Conservation (phyloP, 495 filamentous ascomycete species). For the Oidiodendron maius region DNA sequence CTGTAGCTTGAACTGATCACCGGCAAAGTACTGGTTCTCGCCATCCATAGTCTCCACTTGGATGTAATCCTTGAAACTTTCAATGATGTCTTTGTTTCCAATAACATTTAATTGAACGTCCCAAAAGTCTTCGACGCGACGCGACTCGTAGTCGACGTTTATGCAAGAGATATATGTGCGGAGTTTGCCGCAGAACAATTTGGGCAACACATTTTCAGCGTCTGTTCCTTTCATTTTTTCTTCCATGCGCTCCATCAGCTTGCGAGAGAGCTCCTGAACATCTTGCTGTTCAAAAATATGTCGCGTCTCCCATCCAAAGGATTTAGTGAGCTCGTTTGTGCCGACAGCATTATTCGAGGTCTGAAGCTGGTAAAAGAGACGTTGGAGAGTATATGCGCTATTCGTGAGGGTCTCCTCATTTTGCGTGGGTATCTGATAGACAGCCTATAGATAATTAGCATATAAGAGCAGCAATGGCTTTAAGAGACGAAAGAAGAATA, state of each 20-base stretch:
- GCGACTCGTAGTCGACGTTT: slow-evolving; percentile 95
- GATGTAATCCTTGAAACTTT: slow-evolving; percentile 94
- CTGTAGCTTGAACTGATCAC: slow-evolving; percentile 81
- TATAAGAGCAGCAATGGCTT: background rate
- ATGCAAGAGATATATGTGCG: slow-evolving; percentile 99
- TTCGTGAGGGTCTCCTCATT: slow-evolving; percentile 73
- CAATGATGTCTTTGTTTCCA: slow-evolving; percentile 84
- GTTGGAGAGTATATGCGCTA: slow-evolving; percentile 89
- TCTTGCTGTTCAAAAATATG: slow-evolving; percentile 99
- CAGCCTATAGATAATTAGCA: slow-evolving; percentile 53
- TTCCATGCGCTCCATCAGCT: slow-evolving; percentile 94
- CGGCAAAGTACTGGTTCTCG: slow-evolving; percentile 96
- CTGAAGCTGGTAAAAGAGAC: slow-evolving; percentile 91
- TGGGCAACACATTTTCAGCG: slow-evolving; percentile 84
- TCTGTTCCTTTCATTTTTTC: slow-evolving; percentile 96
- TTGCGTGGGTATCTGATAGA: slow-evolving; percentile 92
- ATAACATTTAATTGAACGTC: slow-evolving; percentile 96
- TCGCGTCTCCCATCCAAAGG: slow-evolving; percentile 96
- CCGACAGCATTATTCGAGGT: slow-evolving; percentile 74
- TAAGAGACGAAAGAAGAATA: slow-evolving; percentile 28
- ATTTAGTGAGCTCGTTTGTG: slow-evolving; percentile 86
- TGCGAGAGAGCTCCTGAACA: slow-evolving; percentile 92
- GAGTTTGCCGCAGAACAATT: slow-evolving; percentile 91
- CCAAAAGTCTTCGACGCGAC: slow-evolving; percentile 95
- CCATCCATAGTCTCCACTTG: slow-evolving; percentile 94